Percentiles rank a stretch among this genome's conserved stretches.
phyloP scores from a whole-genome alignment of 192 early-diverging fungal genomes.

The Entomortierella parvispora region DNA sequence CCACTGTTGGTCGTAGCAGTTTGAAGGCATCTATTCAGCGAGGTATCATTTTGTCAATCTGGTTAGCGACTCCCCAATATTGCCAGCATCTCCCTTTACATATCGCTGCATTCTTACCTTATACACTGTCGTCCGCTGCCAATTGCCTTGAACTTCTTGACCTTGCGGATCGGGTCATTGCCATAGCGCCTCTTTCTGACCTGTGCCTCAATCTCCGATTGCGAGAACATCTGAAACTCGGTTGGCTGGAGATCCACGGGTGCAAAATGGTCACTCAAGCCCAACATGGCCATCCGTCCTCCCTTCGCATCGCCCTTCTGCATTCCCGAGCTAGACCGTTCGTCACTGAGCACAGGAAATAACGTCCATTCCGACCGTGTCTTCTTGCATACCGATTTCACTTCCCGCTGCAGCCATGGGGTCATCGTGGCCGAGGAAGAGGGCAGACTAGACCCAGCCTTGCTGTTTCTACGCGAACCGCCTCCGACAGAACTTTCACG shows the following conservation, averaged over 20 bases:
- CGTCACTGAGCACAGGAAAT: slow-evolving; percentile 27
- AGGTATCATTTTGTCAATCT: neutral
- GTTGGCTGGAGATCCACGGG: slow-evolving; percentile 17
- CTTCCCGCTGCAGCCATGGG: slow-evolving; percentile 37
- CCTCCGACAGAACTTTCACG: neutral
- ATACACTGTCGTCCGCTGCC: slow-evolving; percentile 34
- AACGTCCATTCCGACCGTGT: slow-evolving; percentile 42
- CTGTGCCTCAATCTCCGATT: slow-evolving; percentile 37
- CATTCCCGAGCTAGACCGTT: slow-evolving; percentile 5
- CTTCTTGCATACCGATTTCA: slow-evolving; percentile 8
- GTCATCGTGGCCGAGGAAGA: too few species aligned
- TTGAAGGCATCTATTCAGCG: slow-evolving; percentile 34
- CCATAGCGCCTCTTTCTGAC: slow-evolving; percentile 49
- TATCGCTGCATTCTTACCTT: slow-evolving; percentile 10
- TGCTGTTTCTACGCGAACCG: slow-evolving; percentile 7
- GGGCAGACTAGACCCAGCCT: neutral
- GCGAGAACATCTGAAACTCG: neutral
- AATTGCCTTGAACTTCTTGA: slow-evolving; percentile 48
- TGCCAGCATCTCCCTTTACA: neutral
- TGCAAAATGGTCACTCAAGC: slow-evolving; percentile 14
- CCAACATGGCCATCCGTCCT: slow-evolving; percentile 9
- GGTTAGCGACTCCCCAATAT: neutral
- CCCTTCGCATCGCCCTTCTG: neutral
- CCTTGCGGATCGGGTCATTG: slow-evolving; percentile 42
- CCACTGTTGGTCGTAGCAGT: slow-evolving; percentile 23